phyloP scores from a whole-genome alignment of 306 rosid species.

The Trifolium dubium region DNA sequence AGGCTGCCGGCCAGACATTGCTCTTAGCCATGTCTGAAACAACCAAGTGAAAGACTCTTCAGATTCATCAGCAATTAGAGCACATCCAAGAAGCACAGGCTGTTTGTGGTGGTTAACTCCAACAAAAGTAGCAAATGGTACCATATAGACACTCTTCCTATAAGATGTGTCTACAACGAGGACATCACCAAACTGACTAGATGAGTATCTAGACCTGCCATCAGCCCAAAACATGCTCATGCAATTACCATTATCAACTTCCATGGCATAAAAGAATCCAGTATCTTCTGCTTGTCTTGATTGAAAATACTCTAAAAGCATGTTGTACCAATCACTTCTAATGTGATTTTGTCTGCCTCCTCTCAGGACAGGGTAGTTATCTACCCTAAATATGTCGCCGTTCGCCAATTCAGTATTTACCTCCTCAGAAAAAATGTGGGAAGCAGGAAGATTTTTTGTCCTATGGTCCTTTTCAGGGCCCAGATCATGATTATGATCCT shows the following conservation, averaged over 20 bases:
- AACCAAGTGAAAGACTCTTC: constrained; percentile 90
- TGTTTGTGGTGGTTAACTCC: constrained; percentile 95
- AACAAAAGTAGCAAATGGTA: constrained; percentile 85
- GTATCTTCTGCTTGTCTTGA: constrained; percentile 87
- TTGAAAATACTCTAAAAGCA: constrained; percentile 87
- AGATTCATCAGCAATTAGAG: constrained; percentile 87
- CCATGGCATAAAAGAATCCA: constrained; percentile 88
- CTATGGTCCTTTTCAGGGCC: constrained; percentile 53
- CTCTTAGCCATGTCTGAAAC: constrained; percentile 91
- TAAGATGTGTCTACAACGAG: constrained; percentile 81
- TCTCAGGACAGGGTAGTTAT: constrained; percentile 54
- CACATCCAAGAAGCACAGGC: constrained; percentile 95
- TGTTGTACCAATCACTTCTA: constrained; percentile 76
- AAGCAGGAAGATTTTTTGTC: constrained; percentile 53
- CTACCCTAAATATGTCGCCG: constrained; percentile 64
- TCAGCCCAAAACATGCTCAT: constrained; percentile 98
- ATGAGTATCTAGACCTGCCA: constrained; percentile 91
- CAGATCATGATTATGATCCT: constrained; percentile 85
- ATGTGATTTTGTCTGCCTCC: constrained; percentile 79
- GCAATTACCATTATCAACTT: constrained; percentile 76
- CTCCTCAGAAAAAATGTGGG: constrained; percentile 68
- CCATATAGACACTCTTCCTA: constrained; percentile 70
- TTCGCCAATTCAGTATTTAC: constrained; percentile 61
- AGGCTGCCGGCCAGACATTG: constrained; percentile 77
- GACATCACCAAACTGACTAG: constrained; percentile 92